Percentiles rank a stretch among this genome's conserved stretches.
Evolutionary conservation across 2,329 filamentous ascomycete genomes (phyloP).

Genomic region (Tolypocladium guangdongense): DNA sequence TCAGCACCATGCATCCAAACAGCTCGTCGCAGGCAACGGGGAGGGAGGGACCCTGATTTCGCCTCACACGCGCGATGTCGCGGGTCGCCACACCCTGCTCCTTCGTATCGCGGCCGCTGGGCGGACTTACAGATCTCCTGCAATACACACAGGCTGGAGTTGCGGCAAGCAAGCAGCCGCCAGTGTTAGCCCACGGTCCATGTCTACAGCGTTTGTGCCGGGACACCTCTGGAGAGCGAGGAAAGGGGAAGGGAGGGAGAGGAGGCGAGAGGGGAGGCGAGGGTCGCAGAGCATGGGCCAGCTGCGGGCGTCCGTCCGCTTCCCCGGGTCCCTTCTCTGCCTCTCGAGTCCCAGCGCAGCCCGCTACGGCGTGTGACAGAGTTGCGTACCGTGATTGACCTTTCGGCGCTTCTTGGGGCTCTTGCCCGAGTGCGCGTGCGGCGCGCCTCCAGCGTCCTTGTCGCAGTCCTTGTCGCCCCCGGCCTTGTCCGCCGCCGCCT

Average conservation of each 20-base stretch:
- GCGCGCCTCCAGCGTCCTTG: constrained; percentile 2
- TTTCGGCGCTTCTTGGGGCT: constrained; percentile 79
- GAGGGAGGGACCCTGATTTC: background rate
- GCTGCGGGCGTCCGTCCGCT: background rate
- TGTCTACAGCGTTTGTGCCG: background rate
- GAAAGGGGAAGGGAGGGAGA: constrained; percentile 8
- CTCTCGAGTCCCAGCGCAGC: background rate
- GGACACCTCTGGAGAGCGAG: constrained; percentile 1
- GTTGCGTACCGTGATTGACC: constrained; percentile 70
- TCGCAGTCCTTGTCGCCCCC: constrained; percentile 19
- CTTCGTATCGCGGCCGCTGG: background rate
- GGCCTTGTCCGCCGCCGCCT: constrained; percentile 16
- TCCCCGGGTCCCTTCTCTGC: background rate
- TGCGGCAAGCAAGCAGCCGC: background rate
- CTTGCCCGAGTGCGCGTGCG: constrained; percentile 21
- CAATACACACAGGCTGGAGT: constrained; percentile 71
- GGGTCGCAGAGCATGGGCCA: background rate
- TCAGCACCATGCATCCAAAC: constrained; percentile 1
- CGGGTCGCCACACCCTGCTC: constrained; percentile 1
- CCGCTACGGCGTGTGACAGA: constrained; percentile 5
- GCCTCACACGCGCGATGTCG: background rate
- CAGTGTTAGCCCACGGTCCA: constrained; percentile 1
- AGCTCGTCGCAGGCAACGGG: background rate
- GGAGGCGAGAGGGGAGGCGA: background rate
- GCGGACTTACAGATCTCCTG: constrained; percentile 71